These are phyloP conservation scores for Pontederia crassipes DNA, from an alignment of 176 grass and related monocot genomes.

Conservation along the genomic window DNA sequence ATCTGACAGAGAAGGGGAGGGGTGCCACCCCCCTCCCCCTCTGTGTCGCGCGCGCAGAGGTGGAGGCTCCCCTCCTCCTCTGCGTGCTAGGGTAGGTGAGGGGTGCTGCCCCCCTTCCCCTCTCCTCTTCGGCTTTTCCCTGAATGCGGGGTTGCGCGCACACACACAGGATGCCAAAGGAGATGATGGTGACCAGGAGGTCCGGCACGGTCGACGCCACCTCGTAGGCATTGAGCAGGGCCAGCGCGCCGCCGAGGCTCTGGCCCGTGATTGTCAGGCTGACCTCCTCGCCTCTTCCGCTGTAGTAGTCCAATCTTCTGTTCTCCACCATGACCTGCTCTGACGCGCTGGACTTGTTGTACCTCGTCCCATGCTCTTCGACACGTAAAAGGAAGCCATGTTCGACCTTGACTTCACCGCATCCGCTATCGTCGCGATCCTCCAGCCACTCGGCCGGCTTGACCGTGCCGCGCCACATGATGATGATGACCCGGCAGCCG, in stretches of 20 bases:
- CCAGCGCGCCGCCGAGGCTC: conserved; percentile 58
- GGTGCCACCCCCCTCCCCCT: no score
- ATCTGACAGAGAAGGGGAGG: no score
- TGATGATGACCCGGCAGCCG: conserved; percentile 19
- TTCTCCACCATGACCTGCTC: conserved; percentile 39
- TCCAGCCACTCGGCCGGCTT: conserved; percentile 14
- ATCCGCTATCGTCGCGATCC: background rate
- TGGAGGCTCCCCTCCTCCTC: no score
- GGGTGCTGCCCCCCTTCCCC: conserved; percentile 21
- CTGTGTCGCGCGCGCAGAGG: no score
- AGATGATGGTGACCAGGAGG: conserved; percentile 30
- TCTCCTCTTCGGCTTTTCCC: conserved; percentile 15
- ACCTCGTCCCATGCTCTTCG: conserved; percentile 4
- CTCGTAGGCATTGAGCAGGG: conserved; percentile 43
- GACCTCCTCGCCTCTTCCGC: conserved; percentile 14
- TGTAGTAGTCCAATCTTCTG: conserved; percentile 16
- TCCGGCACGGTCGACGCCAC: conserved; percentile 18
- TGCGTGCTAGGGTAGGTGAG: no score
- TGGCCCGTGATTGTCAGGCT: conserved; percentile 41
- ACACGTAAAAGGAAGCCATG: conserved; percentile 47
- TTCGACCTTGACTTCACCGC: conserved; percentile 21
- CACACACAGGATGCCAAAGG: conserved; percentile 40
- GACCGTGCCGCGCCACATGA: conserved; percentile 30
- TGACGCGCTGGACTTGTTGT: conserved; percentile 20
- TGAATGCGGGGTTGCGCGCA: conserved; percentile 47